These are phyloP conservation scores for Gossypium davidsonii DNA, from an alignment of 441 rosid species.

Conservation along the genomic window DNA sequence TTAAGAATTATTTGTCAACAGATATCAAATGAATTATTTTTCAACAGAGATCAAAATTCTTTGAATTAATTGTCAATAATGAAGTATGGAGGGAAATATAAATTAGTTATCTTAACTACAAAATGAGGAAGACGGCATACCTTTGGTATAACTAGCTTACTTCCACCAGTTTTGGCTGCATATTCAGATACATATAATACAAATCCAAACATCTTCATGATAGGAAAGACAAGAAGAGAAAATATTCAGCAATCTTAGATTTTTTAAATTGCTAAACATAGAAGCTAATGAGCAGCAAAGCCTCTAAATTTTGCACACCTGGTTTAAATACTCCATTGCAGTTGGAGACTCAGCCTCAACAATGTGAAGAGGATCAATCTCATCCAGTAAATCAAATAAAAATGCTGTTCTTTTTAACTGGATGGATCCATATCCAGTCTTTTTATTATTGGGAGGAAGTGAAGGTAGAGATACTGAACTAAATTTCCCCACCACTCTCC, in stretches of 20 bases:
- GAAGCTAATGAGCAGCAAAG: not conserved
- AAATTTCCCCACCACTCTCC: constrained; percentile 51
- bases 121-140: constrained; percentile 26
- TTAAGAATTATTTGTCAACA: not conserved
- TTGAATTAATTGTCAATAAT: not conserved
- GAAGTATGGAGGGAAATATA: not conserved
- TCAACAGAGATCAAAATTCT: not conserved
- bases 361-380: constrained; percentile 36
- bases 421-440: constrained; percentile 57
- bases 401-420: constrained; percentile 46
- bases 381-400: constrained; percentile 50
- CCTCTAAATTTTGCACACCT: constrained; percentile 37
- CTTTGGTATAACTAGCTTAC: constrained; percentile 59
- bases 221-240: constrained; percentile 11
- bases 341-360: constrained; percentile 49
- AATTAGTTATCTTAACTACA: not conserved
- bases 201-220: constrained; percentile 80
- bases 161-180: constrained; percentile 37
- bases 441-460: constrained; percentile 40
- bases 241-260: constrained; percentile 6
- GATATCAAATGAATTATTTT: too few species aligned
- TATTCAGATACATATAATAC: constrained; percentile 60
- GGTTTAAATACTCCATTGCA: constrained; percentile 79
- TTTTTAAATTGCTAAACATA: constrained; percentile 5
- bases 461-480: constrained; percentile 39